phyloP scores from a whole-genome alignment of 2,329 filamentous ascomycete genomes.

The Ramularia endophylla region DNA sequence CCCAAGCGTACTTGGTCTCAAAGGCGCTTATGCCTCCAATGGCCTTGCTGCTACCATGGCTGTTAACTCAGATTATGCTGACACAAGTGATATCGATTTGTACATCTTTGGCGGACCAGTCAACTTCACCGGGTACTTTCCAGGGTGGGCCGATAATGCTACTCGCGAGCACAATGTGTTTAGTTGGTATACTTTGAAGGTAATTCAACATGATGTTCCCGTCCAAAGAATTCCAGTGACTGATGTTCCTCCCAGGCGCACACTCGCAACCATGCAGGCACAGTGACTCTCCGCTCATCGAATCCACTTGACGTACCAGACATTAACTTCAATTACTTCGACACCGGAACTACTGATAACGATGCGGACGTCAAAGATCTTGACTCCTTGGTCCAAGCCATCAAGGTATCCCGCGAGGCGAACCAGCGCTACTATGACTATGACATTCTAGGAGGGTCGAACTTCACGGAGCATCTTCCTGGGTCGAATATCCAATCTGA shows the following conservation, averaged over 20 bases:
- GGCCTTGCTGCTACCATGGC: constrained; percentile 49
- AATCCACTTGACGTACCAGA: constrained; percentile 59
- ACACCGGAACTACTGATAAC: constrained; percentile 36
- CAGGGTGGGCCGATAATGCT: constrained; percentile 44
- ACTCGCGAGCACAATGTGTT: constrained; percentile 41
- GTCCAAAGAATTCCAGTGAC: too few species aligned
- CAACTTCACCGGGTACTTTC: constrained; percentile 52
- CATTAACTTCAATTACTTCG: constrained; percentile 58
- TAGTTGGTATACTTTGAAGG: constrained; percentile 52
- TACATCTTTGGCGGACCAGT: constrained; percentile 52
- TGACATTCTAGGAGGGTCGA: constrained; percentile 13
- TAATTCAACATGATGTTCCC: too few species aligned
- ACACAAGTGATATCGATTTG: constrained; percentile 45
- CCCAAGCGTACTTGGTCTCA: constrained; percentile 28
- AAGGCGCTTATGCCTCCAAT: constrained; percentile 43
- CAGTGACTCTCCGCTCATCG: constrained; percentile 53
- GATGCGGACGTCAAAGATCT: constrained; percentile 41
- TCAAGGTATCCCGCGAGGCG: constrained; percentile 21
- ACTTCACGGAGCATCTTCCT: constrained; percentile 34
- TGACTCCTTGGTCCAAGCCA: constrained; percentile 47
- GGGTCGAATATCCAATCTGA: constrained; percentile 38
- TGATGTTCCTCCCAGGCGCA: too few species aligned
- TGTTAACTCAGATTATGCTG: constrained; percentile 32
- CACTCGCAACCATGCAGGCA: constrained; percentile 55
- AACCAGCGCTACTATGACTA: constrained; percentile 9